These are phyloP conservation scores for Ascochyta pisi DNA, from an alignment of 2,329 filamentous ascomycete genomes.

Conservation along the genomic window DNA sequence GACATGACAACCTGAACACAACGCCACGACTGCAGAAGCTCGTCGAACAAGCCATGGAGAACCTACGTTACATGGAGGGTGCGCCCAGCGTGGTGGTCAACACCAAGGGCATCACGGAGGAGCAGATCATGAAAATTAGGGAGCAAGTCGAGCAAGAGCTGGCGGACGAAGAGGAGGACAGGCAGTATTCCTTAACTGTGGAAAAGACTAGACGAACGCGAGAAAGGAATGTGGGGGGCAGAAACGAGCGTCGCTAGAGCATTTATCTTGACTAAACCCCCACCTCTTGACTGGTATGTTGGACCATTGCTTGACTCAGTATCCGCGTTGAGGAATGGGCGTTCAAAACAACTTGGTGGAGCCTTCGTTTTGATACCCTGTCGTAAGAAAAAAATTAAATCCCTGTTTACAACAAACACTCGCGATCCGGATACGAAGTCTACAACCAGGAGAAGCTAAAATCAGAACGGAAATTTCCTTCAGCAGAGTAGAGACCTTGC, in stretches of 20 bases:
- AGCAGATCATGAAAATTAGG: conserved; percentile 61
- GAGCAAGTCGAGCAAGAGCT: conserved; percentile 73
- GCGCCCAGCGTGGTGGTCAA: conserved; percentile 80
- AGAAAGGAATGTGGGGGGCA: conserved; percentile 55
- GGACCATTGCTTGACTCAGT: background rate
- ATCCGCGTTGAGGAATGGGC: conserved; percentile 5
- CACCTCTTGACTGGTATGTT: background rate
- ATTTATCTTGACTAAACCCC: background rate
- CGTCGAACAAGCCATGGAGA: conserved; percentile 79
- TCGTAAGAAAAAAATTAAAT: background rate
- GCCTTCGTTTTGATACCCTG: conserved; percentile 8
- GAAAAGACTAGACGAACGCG: conserved; percentile 49
- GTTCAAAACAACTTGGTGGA: background rate
- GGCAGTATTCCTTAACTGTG: conserved; percentile 63
- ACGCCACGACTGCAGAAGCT: conserved; percentile 77
- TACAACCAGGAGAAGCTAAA: background rate
- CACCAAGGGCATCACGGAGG: conserved; percentile 79
- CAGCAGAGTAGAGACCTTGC: no score
- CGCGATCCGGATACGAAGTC: background rate
- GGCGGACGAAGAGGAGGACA: conserved; percentile 69
- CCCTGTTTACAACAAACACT: background rate
- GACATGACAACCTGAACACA: conserved; percentile 79
- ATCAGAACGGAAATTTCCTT: background rate
- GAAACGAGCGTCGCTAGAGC: conserved; percentile 48
- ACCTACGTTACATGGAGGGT: conserved; percentile 82